These are phyloP conservation scores for Erythrobasidium hasegawianum DNA, from an alignment of 1,284 basidiomycete genomes.

Conservation along the genomic window DNA sequence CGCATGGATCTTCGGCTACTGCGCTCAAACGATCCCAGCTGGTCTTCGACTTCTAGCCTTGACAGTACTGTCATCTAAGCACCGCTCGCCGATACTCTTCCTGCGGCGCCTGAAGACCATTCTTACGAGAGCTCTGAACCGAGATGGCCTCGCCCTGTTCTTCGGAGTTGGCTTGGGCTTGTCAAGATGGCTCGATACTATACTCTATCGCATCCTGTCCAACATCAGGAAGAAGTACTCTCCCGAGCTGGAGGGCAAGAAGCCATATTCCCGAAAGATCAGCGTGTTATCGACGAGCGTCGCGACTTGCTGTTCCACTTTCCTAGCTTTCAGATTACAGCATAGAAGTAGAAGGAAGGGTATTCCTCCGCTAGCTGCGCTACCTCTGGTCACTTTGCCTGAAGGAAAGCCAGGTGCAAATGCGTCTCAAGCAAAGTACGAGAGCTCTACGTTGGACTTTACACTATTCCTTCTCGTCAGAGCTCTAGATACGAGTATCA, in stretches of 20 bases:
- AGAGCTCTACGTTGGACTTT: constrained; percentile 49
- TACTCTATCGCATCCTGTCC: constrained; percentile 28
- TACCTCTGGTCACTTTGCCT: constrained; percentile 33
- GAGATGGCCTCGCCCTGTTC: constrained; percentile 33
- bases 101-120: constrained; percentile 3
- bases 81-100: constrained; percentile 12
- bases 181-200: constrained; percentile 24
- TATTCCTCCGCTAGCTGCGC: neutral
- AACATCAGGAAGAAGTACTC: neutral
- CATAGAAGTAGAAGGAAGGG: neutral
- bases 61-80: constrained; percentile 13
- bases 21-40: constrained; percentile 21
- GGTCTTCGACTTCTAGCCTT: constrained; percentile 31
- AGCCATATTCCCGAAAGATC: neutral
- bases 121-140: constrained; percentile 4
- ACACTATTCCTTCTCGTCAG: constrained; percentile 51
- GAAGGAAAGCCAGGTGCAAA: constrained; percentile 9
- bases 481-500: constrained; percentile 47
- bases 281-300: constrained; percentile 18
- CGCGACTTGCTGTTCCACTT: constrained; percentile 38
- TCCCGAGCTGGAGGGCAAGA: neutral
- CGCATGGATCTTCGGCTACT: constrained; percentile 36
- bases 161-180: constrained; percentile 39
- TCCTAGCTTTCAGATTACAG: constrained; percentile 38
- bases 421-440: constrained; percentile 8